A percentile compares a stretch with the other conserved stretches of the same genome.
These are phyloP conservation scores for Coemansia sp. DNA, from an alignment of 192 early-diverging fungal species.

Conservation along the genomic window DNA sequence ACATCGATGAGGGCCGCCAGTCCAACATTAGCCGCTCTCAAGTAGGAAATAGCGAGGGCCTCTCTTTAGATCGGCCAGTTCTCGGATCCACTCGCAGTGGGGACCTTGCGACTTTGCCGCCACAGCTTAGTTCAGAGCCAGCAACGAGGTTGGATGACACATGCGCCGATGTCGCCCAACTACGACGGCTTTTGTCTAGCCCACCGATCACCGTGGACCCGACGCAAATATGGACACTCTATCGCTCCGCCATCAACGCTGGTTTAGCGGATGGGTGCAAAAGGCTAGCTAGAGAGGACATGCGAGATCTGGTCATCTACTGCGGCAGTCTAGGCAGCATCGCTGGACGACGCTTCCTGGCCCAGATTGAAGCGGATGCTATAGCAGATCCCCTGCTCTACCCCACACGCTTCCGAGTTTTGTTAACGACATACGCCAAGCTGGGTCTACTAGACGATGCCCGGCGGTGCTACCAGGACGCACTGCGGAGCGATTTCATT, in stretches of 20 bases:
- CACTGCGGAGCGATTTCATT: neutral
- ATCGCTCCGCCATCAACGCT: conserved; percentile 6
- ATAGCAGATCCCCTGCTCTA: conserved; percentile 8
- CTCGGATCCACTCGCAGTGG: neutral
- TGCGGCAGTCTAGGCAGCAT: conserved; percentile 20
- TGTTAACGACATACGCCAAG: conserved; percentile 31
- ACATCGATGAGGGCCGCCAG: neutral
- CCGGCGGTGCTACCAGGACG: conserved; percentile 23
- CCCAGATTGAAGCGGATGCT: conserved; percentile 34
- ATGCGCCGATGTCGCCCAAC: neutral
- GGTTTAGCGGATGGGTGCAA: neutral
- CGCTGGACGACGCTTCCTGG: conserved; percentile 19
- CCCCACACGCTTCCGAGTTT: neutral
- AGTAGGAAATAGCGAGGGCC: neutral
- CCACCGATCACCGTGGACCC: conserved; percentile 17
- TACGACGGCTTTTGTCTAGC: conserved; percentile 8
- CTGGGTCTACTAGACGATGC: conserved; percentile 32
- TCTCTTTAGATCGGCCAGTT: neutral
- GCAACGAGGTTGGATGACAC: neutral
- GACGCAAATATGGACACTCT: conserved; percentile 15
- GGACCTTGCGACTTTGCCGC: neutral
- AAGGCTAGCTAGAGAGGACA: neutral
- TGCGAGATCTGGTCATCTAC: conserved; percentile 11
- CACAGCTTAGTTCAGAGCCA: neutral
- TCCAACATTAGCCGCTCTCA: neutral